Conservation (phyloP, 371 early-diverging fungal species). For the Phascolomyces articulosus region DNA sequence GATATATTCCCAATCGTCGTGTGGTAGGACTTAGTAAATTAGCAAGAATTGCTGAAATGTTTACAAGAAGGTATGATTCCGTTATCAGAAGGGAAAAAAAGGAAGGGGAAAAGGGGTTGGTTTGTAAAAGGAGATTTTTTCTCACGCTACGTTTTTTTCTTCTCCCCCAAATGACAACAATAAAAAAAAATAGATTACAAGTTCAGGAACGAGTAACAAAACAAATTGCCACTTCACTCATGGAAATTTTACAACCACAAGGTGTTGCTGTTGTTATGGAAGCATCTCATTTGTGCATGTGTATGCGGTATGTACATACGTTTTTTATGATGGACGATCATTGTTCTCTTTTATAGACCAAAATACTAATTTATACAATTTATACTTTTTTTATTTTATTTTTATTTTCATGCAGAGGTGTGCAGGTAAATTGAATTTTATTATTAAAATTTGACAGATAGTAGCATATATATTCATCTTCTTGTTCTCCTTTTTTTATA, state of each 20-base stretch:
- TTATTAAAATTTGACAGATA: no score
- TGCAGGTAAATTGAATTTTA: constrained; percentile 34
- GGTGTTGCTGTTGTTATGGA: constrained; percentile 99
- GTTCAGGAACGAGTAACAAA: constrained; percentile 98
- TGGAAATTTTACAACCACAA: constrained; percentile 91
- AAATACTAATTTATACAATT: not conserved
- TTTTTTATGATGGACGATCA: not conserved
- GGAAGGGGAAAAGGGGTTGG: no score
- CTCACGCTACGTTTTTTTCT: not conserved
- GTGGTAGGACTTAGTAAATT: constrained; percentile 97
- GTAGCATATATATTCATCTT: not conserved
- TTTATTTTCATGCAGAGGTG: constrained; percentile 32
- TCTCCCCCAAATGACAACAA: not conserved
- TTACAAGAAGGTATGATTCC: constrained; percentile 64
- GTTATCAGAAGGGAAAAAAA: not conserved
- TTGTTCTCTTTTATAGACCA: not conserved
- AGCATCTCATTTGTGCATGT: constrained; percentile 72
- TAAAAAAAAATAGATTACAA: constrained; percentile 75
- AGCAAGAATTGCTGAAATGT: constrained; percentile 98
- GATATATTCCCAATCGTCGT: constrained; percentile 94
- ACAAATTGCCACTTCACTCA: constrained; percentile 91
- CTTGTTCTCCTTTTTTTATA: no score
- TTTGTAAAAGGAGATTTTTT: not conserved
- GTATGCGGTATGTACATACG: constrained; percentile 31
- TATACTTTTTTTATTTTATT: not conserved